Conservation (phyloP, 768 basidiomycete species). For the Tricholoma hemisulphureum region DNA sequence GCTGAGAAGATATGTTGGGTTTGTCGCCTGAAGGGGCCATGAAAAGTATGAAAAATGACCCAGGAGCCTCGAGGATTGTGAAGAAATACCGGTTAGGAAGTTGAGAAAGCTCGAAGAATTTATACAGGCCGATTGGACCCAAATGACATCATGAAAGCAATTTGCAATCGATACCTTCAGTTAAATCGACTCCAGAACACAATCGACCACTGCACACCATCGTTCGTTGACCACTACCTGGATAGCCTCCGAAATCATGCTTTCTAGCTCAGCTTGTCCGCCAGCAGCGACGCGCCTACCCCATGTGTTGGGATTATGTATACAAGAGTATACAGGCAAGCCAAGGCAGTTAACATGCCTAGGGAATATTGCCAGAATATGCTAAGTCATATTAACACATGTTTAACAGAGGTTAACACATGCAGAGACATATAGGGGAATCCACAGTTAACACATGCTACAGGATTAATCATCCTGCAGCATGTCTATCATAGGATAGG, state of each 20-base stretch:
- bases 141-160: neutral
- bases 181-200: conserved; percentile 15
- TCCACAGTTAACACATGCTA: no score
- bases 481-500: no score
- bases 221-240: conserved; percentile 54
- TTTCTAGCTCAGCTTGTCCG: conserved; percentile 30
- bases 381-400: no score
- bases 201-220: conserved; percentile 66
- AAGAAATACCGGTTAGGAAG: neutral
- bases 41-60: neutral
- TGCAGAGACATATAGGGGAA: no score
- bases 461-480: no score
- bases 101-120: neutral
- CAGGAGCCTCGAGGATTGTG: no score
- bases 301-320: no score
- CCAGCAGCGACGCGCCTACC: conserved; percentile 33
- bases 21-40: conserved; percentile 18
- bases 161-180: neutral
- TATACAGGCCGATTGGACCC: neutral
- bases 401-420: no score
- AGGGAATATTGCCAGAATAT: no score
- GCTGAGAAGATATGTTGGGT: no score
- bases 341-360: no score
- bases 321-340: no score
- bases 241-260: conserved; percentile 48